phyloP scores from a whole-genome alignment of 352 stramenopile species.

The Pythium aquatile region DNA sequence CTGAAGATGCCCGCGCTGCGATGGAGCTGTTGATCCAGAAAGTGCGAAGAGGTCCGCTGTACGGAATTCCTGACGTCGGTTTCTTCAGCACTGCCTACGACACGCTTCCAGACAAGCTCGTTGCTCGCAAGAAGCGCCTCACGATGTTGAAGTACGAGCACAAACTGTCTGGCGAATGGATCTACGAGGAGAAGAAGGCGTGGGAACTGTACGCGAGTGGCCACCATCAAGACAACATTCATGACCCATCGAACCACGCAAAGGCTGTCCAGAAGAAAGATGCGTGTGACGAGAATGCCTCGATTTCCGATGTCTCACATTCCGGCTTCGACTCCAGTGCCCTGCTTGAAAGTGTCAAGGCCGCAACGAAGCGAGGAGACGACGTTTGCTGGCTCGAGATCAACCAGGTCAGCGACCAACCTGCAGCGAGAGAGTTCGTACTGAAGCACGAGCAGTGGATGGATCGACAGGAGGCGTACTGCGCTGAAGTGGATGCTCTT shows the following conservation, averaged over 20 bases:
- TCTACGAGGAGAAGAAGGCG: slow-evolving; percentile 45
- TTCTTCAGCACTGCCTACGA: slow-evolving; percentile 50
- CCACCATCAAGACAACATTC: slow-evolving; percentile 43
- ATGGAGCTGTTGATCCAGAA: slow-evolving; percentile 81
- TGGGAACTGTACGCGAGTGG: slow-evolving; percentile 75
- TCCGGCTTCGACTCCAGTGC: slow-evolving; percentile 22
- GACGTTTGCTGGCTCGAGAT: slow-evolving; percentile 80
- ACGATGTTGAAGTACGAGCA: slow-evolving; percentile 39
- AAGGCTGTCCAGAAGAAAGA: slow-evolving; percentile 19
- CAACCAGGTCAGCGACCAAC: slow-evolving; percentile 39
- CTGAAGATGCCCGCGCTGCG: slow-evolving; percentile 76
- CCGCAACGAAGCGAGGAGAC: slow-evolving; percentile 24
- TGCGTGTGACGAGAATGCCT: background rate
- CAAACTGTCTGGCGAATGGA: slow-evolving; percentile 16
- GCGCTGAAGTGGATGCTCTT: slow-evolving; percentile 46
- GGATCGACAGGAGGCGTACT: slow-evolving; percentile 49
- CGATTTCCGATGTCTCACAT: slow-evolving; percentile 19
- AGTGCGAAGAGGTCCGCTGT: slow-evolving; percentile 57
- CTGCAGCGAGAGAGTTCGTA: slow-evolving; percentile 56
- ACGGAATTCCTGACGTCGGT: slow-evolving; percentile 57
- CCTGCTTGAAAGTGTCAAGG: slow-evolving; percentile 37
- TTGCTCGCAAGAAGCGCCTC: slow-evolving; percentile 44
- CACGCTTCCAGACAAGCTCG: slow-evolving; percentile 63
- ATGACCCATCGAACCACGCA: slow-evolving; percentile 59
- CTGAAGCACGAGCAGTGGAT: slow-evolving; percentile 67